phyloP scores from a whole-genome alignment of 148 eudicot species.

The Spergularia marina region DNA sequence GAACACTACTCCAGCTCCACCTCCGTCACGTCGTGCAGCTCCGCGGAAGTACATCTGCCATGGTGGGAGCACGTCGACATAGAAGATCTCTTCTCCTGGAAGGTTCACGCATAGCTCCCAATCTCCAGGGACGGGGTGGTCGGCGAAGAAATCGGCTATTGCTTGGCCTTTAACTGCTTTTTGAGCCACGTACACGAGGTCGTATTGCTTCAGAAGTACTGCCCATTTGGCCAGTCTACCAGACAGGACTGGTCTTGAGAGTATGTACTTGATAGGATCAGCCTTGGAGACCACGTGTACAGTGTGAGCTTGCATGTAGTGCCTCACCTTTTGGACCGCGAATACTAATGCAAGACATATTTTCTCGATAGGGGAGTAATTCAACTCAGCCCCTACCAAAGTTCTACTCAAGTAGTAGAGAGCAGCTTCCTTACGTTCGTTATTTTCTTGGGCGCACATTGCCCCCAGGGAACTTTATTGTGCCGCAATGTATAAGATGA shows the following conservation, averaged over 20 bases:
- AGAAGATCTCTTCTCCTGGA: neutral
- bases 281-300: neutral
- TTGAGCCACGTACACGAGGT: neutral
- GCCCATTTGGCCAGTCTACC: neutral
- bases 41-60: neutral
- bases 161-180: neutral
- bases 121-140: neutral
- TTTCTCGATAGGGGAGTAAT: slow-evolving; percentile 1
- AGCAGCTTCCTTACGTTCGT: neutral
- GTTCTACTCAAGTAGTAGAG: slow-evolving; percentile 5
- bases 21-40: neutral
- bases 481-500: no score
- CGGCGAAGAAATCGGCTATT: neutral
- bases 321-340: neutral
- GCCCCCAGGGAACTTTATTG: neutral
- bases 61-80: neutral
- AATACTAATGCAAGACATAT: neutral
- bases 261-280: neutral
- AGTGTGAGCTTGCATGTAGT: slow-evolving; percentile 1
- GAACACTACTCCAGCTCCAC: neutral
- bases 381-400: neutral
- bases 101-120: neutral
- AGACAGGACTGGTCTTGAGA: neutral
- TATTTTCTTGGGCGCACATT: neutral
- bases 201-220: neutral